Evolutionary conservation across 2,329 filamentous ascomycete species (phyloP).

Genomic region (Talaromyces verruculosus): DNA sequence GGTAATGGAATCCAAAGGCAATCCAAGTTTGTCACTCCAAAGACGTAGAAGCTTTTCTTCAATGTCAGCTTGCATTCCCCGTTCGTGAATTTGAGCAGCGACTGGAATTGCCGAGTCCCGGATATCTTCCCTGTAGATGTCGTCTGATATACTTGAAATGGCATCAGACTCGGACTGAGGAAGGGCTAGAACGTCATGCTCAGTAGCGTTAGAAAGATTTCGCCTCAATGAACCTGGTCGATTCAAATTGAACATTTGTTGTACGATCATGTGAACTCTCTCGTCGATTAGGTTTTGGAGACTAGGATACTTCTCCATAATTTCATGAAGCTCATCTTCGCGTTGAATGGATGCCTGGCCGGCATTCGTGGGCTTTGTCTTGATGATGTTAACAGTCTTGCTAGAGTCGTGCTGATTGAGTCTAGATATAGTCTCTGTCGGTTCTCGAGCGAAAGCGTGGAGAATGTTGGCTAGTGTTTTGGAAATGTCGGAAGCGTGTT

Average conservation of each 20-base stretch:
- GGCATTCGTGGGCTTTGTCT: neutral
- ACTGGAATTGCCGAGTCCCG: conserved; percentile 25
- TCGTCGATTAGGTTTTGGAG: conserved; percentile 37
- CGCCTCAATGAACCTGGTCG: conserved; percentile 15
- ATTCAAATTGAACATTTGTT: conserved; percentile 34
- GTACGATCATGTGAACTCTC: conserved; percentile 37
- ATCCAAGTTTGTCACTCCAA: conserved; percentile 40
- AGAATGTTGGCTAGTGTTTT: conserved; percentile 36
- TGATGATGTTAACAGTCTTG: neutral
- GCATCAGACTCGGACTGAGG: conserved; percentile 17
- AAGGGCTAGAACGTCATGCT: neutral
- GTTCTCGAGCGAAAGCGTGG: conserved; percentile 33
- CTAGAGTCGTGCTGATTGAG: conserved; percentile 6
- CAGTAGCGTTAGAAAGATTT: conserved; percentile 14
- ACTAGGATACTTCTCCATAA: conserved; percentile 25
- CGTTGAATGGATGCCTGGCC: neutral
- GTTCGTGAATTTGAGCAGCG: conserved; percentile 35
- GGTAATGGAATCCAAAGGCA: conserved; percentile 35
- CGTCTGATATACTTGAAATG: conserved; percentile 19
- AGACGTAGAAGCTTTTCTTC: conserved; percentile 40
- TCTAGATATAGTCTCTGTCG: conserved; percentile 28
- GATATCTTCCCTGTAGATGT: conserved; percentile 18
- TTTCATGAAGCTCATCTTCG: neutral
- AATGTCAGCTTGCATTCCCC: conserved; percentile 30
- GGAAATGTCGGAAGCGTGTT: conserved; percentile 34